A percentile compares a stretch with the other conserved stretches of the same genome.
Evolutionary conservation across 2,329 filamentous ascomycete genomes (phyloP).

Genomic region (Colletotrichum liriopes): DNA sequence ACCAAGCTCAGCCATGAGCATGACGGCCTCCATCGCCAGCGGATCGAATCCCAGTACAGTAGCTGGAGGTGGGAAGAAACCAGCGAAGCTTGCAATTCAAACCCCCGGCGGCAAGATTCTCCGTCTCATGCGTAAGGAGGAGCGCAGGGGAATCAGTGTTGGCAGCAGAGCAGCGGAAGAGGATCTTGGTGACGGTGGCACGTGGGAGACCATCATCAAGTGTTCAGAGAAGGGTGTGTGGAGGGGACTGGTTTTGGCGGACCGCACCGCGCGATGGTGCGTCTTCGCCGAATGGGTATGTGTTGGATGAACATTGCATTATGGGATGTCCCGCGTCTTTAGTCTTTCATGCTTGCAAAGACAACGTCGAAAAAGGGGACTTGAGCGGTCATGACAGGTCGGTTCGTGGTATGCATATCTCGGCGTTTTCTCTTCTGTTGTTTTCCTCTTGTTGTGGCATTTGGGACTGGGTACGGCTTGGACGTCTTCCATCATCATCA

Average conservation of each 20-base stretch:
- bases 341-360: constrained; percentile 25
- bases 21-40: constrained; percentile 71
- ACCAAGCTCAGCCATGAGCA: constrained; percentile 76
- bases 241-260: constrained; percentile 86
- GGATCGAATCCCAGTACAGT: constrained; percentile 71
- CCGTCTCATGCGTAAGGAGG: constrained; percentile 85
- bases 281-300: constrained; percentile 93
- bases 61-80: constrained; percentile 78
- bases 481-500: constrained; percentile 13
- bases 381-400: constrained; percentile 21
- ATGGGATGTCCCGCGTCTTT: constrained; percentile 23
- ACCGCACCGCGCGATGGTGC: constrained; percentile 88
- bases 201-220: constrained; percentile 94
- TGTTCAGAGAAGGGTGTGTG: constrained; percentile 86
- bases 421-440: constrained; percentile 37
- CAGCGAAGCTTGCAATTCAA: constrained; percentile 95
- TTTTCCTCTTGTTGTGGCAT: constrained; percentile 19
- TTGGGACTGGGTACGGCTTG: constrained; percentile 25
- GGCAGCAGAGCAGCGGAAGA: constrained; percentile 66
- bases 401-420: constrained; percentile 41
- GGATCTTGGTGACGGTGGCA: constrained; percentile 77
- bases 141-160: constrained; percentile 70
- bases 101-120: constrained; percentile 95
- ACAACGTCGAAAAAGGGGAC: constrained; percentile 28
- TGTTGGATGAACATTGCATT: constrained; percentile 47